Percentiles rank a stretch among this genome's conserved stretches.
Evolutionary conservation across 805 yeast genomes (phyloP).

Genomic region (Myxozyma melibiosi): DNA sequence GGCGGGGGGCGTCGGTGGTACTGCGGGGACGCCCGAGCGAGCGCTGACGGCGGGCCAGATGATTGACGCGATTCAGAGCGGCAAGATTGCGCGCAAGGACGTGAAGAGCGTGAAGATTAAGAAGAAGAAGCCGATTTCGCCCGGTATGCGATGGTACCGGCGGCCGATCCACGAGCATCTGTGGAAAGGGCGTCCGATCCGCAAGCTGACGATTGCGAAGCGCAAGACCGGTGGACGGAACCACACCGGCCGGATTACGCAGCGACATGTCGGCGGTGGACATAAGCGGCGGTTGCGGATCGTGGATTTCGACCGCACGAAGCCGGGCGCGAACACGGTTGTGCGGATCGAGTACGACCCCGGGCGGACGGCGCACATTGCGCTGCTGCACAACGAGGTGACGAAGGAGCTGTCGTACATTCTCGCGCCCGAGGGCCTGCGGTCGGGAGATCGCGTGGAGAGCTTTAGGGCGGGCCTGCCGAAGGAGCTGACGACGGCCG

Average conservation of each 20-base stretch:
- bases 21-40: neutral
- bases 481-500: slow-evolving; percentile 67
- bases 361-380: slow-evolving; percentile 89
- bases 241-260: slow-evolving; percentile 81
- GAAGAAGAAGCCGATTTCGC: slow-evolving; percentile 29
- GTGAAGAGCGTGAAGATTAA: slow-evolving; percentile 12
- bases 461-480: slow-evolving; percentile 90
- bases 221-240: slow-evolving; percentile 86
- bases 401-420: slow-evolving; percentile 74
- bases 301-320: slow-evolving; percentile 71
- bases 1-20: neutral
- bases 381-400: slow-evolving; percentile 67
- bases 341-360: slow-evolving; percentile 94
- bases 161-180: slow-evolving; percentile 85
- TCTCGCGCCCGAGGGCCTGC: slow-evolving; percentile 86
- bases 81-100: slow-evolving; percentile 1
- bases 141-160: slow-evolving; percentile 61
- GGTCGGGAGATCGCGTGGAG: slow-evolving; percentile 90
- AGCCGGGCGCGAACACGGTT: slow-evolving; percentile 74
- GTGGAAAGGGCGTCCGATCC: slow-evolving; percentile 80
- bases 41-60: neutral
- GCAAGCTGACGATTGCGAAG: slow-evolving; percentile 71
- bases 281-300: slow-evolving; percentile 84
- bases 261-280: slow-evolving; percentile 97
- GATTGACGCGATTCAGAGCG: neutral